Base-by-base conservation (phyloP, 2,329 filamentous ascomycete species). In the Leptographium procerum region DNA sequence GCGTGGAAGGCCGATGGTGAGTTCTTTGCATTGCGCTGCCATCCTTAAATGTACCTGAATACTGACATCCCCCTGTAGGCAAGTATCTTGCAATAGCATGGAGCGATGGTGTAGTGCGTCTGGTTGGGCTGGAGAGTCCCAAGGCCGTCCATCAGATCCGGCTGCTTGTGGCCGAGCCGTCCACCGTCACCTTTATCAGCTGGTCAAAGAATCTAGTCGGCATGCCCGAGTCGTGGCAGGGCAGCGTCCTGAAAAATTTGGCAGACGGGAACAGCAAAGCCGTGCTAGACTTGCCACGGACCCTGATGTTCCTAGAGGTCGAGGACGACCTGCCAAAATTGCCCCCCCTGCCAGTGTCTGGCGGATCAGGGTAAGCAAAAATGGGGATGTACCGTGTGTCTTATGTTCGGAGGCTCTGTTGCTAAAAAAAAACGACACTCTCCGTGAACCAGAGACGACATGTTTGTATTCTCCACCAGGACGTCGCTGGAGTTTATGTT, bases 51-150 rank as follows among this genome's bases (percentile, higher is more conserved):
- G 13, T 1, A 26, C 6, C 34, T 26, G 19, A 24, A 36, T 19
- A 47, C 55, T 58, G 26, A 61, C 50, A n/a, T 14, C 13, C 9
- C 3, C 13, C 16, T 34, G 14, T 16, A 87, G 85, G 87, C 10
- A 86, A 89, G 62, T 84, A 89, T 48, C 79, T 96, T 57, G 90
- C 90, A 16, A 83, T 94, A 16, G 89, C 85, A 52, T 95, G 89
- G 84, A 89, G 82, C 64, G 89, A 95, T 73, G 88, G 88, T 31
- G 81, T 82, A 8, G 82, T 94, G 24, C 84, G 89, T 59, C 73
- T 95, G 40, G 81, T 92, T 69, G 88, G 87, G 61, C 74, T 90
- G 26, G 90, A 94, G 69, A 91, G 84, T 47, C 88, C 85, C 69
- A 95, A 92, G 71, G 82, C 87, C 14, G 84, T 91, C 24, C 87